Evolutionary conservation across 202 grass and related monocot genomes (phyloP).

Genomic region (Panicum virgatum): DNA sequence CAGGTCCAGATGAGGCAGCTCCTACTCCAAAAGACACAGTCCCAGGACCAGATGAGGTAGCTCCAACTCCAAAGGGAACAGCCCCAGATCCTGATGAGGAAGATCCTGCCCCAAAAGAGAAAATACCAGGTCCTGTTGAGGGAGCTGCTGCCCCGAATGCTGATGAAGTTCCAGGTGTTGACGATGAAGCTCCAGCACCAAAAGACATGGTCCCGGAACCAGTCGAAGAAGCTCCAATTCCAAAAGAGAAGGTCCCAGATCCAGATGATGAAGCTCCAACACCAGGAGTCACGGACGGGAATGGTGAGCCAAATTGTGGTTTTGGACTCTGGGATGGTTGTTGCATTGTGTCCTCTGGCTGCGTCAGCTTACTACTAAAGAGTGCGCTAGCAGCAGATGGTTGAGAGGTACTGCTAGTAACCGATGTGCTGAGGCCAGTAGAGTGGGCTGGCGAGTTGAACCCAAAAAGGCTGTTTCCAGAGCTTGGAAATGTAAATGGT

Average conservation of each 20-base stretch:
- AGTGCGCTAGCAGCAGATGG: conserved; percentile 32
- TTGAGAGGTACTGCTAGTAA: conserved; percentile 40
- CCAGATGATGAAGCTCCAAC: conserved; percentile 36
- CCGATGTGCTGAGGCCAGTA: conserved; percentile 41
- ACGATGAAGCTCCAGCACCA: conserved; percentile 43
- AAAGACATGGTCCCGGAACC: conserved; percentile 24
- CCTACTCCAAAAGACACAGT: conserved; percentile 31
- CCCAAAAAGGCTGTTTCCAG: conserved; percentile 50
- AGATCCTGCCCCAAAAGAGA: conserved; percentile 33
- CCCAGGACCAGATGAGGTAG: conserved; percentile 38
- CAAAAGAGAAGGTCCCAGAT: conserved; percentile 29
- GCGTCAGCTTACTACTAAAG: conserved; percentile 45
- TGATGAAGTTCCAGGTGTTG: conserved; percentile 3
- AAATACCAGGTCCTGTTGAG: conserved; percentile 42
- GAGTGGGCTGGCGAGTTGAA: conserved; percentile 58
- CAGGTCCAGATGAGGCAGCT: conserved; percentile 36
- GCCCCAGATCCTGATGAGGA: conserved; percentile 39
- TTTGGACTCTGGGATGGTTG: conserved; percentile 47
- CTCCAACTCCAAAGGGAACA: conserved; percentile 24
- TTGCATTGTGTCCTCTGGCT: conserved; percentile 43
- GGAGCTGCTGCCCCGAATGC: conserved; percentile 11
- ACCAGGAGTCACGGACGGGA: conserved; percentile 11
- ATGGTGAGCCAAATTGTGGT: conserved; percentile 54
- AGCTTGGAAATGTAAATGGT: conserved; percentile 58
- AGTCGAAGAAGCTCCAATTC: conserved; percentile 36